phyloP scores from a whole-genome alignment of 2,329 filamentous ascomycete genomes.

The Plectosphaerella sp. region DNA sequence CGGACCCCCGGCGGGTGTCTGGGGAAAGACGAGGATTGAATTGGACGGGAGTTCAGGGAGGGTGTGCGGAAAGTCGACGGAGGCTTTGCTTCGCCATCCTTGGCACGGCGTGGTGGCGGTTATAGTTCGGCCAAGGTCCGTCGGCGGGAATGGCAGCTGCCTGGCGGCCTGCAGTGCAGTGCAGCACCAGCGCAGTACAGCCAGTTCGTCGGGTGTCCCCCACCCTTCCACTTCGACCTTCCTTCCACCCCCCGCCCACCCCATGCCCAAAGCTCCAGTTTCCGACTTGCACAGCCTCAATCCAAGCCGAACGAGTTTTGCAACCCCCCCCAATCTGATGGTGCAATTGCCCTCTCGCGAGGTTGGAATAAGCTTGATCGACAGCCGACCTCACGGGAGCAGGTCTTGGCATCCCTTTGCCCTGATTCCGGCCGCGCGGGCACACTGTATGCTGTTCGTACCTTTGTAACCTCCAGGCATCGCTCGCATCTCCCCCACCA shows the following conservation, averaged over 20 bases:
- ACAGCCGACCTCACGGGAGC: background rate
- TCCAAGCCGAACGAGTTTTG: background rate
- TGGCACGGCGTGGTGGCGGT: background rate
- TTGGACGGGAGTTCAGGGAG: background rate
- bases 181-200: background rate
- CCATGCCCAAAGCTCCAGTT: background rate
- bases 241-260: background rate
- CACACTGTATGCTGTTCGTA: slow-evolving; percentile 1
- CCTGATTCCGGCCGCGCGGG: background rate
- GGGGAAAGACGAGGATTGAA: background rate
- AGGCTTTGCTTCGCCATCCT: slow-evolving; percentile 1
- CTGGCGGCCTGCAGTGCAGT: background rate
- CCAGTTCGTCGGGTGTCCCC: background rate
- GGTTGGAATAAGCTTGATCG: background rate
- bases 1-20: background rate
- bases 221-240: background rate
- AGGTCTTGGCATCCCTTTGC: background rate
- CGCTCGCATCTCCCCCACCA: background rate
- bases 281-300: slow-evolving; percentile 1
- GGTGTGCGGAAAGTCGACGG: background rate
- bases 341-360: background rate
- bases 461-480: slow-evolving; percentile 23
- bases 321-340: background rate
- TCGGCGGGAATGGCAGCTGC: background rate
- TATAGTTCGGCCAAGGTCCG: background rate